phyloP scores from a whole-genome alignment of 2,329 filamentous ascomycete species.

The Pestalotiopsis sp. region DNA sequence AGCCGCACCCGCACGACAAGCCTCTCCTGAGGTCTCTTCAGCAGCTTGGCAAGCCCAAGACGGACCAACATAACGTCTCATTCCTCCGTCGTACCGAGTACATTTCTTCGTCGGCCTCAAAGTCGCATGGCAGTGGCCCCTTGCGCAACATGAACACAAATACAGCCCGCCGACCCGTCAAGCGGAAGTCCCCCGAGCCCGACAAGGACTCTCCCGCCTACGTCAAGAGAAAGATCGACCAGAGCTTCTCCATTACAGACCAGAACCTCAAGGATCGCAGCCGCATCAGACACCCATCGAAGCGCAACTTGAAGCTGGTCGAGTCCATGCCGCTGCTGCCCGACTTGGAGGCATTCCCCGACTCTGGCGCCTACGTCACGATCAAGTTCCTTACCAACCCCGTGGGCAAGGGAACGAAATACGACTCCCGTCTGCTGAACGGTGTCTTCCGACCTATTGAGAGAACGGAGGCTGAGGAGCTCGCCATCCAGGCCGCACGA shows the following conservation, averaged over 20 bases:
- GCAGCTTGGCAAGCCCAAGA: slow-evolving; percentile 80
- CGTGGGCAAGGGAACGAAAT: slow-evolving; percentile 48
- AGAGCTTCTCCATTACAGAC: slow-evolving; percentile 57
- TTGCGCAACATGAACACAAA: slow-evolving; percentile 50
- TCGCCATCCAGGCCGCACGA: slow-evolving; percentile 47
- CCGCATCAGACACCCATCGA: slow-evolving; percentile 58
- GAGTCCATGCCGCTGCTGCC: slow-evolving; percentile 63
- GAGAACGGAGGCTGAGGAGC: slow-evolving; percentile 53
- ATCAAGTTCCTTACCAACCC: slow-evolving; percentile 70
- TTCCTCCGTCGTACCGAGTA: slow-evolving; percentile 97
- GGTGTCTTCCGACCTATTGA: slow-evolving; percentile 63
- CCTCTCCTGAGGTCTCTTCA: slow-evolving; percentile 80
- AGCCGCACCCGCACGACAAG: slow-evolving; percentile 80
- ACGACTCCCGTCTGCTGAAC: slow-evolving; percentile 62
- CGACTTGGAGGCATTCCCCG: slow-evolving; percentile 68
- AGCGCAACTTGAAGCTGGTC: slow-evolving; percentile 57
- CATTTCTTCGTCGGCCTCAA: slow-evolving; percentile 66
- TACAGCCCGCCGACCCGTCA: slow-evolving; percentile 39
- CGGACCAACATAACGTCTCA: slow-evolving; percentile 75
- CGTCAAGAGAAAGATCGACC: slow-evolving; percentile 69
- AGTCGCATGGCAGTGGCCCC: slow-evolving; percentile 46
- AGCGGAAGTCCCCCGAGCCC: slow-evolving; percentile 55
- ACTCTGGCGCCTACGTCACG: slow-evolving; percentile 68
- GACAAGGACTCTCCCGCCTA: slow-evolving; percentile 63
- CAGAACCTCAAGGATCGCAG: slow-evolving; percentile 53